Evolutionary conservation across 164 flowering plant genomes (phyloP).

Genomic region (Kingdonia uniflora): DNA sequence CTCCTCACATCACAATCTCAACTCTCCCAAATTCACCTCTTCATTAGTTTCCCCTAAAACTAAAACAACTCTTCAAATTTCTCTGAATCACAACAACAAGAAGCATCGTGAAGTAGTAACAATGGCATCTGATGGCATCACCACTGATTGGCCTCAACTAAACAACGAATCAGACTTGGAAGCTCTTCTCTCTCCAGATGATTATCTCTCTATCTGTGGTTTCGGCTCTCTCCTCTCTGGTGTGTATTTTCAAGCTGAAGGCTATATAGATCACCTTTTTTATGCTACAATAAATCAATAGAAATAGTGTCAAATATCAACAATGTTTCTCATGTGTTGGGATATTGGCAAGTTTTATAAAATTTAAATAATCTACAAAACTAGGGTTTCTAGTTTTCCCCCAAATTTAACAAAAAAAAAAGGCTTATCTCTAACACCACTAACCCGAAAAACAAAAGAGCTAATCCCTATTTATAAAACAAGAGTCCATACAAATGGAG

Average conservation of each 20-base stretch:
- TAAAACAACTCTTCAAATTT: not conserved
- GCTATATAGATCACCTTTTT: slow-evolving; percentile 1
- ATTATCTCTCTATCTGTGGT: slow-evolving; percentile 68
- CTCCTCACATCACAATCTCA: not conserved
- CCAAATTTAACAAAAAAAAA: too few species aligned
- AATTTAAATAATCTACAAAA: too few species aligned
- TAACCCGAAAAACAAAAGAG: too few species aligned
- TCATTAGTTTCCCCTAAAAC: not conserved
- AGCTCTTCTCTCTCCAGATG: slow-evolving; percentile 33
- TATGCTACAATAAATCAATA: too few species aligned
- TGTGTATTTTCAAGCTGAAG: slow-evolving; percentile 17
- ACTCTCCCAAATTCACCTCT: not conserved
- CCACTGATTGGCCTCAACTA: slow-evolving; percentile 23
- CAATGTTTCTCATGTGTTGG: too few species aligned
- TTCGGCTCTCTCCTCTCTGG: slow-evolving; percentile 98
- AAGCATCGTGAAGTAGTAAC: not conserved
- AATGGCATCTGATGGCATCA: slow-evolving; percentile 7
- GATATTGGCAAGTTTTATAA: too few species aligned
- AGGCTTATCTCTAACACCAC: too few species aligned
- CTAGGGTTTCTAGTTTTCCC: too few species aligned
- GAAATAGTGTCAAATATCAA: too few species aligned
- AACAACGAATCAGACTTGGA: slow-evolving; percentile 52
- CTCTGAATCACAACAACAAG: not conserved
- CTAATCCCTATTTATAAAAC: too few species aligned
- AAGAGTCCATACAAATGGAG: too few species aligned